A percentile compares a stretch with the other conserved stretches of the same genome.
These are phyloP conservation scores for Pseudogymnoascus sp. DNA, from an alignment of 2,329 filamentous ascomycete genomes.

Conservation along the genomic window DNA sequence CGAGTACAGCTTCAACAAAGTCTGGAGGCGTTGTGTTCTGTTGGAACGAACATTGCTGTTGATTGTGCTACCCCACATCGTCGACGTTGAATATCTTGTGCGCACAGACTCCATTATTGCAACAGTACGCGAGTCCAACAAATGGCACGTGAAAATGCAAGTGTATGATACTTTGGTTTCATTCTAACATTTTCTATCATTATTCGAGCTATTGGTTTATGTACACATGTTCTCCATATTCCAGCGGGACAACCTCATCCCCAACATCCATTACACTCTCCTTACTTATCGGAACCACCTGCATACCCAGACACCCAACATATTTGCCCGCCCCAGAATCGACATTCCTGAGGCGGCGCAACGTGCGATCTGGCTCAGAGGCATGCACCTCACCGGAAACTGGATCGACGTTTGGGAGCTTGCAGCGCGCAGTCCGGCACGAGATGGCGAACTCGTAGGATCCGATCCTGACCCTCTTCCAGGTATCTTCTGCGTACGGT, in stretches of 20 bases:
- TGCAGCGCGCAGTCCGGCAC: conserved; percentile 62
- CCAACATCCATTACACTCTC: conserved; percentile 47
- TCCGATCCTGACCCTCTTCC: conserved; percentile 51
- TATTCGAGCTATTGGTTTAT: conserved; percentile 16
- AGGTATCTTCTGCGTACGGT: conserved; percentile 62
- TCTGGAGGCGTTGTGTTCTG: background rate
- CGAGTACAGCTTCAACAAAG: background rate
- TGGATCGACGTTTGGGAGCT: conserved; percentile 63
- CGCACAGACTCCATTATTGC: background rate
- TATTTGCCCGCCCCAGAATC: conserved; percentile 49
- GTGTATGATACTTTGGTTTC: background rate
- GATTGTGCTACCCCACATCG: background rate
- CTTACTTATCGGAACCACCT: conserved; percentile 48
- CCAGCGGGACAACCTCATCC: conserved; percentile 45
- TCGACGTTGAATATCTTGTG: background rate
- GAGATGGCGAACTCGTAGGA: conserved; percentile 51
- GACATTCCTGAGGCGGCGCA: conserved; percentile 51
- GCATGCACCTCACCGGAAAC: conserved; percentile 24
- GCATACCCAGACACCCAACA: conserved; percentile 57
- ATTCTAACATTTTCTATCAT: background rate
- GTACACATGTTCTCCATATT: conserved; percentile 25
- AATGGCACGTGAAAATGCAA: background rate
- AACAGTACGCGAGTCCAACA: background rate
- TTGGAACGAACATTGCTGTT: background rate
- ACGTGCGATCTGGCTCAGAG: conserved; percentile 50